phyloP scores from a whole-genome alignment of 352 stramenopile species.

The Pythium dissimile region DNA sequence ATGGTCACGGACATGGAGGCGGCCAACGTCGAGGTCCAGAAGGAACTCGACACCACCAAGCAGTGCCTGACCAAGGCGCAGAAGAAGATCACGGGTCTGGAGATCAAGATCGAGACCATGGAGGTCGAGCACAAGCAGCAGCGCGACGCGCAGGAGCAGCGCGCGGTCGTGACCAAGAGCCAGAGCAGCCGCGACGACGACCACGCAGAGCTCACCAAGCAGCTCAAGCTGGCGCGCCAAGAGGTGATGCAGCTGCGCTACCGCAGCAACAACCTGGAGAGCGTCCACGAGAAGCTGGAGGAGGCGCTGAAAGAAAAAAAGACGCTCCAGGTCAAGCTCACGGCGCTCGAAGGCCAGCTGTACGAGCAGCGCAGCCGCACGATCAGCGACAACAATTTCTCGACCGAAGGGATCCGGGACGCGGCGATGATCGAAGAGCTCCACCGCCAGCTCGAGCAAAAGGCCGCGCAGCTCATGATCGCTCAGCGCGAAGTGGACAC shows the following conservation, averaged over 20 bases:
- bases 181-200: constrained; percentile 29
- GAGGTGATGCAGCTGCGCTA: constrained; percentile 84
- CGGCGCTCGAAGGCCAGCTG: constrained; percentile 66
- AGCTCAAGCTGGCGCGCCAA: constrained; percentile 73
- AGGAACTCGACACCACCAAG: constrained; percentile 24
- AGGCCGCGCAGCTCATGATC: constrained; percentile 44
- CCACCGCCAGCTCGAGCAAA: constrained; percentile 55
- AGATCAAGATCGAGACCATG: constrained; percentile 39
- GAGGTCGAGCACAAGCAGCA: constrained; percentile 22
- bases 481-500: constrained; percentile 48
- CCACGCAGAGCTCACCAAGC: constrained; percentile 59
- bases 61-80: constrained; percentile 30
- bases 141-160: constrained; percentile 14
- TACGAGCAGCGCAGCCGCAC: constrained; percentile 71
- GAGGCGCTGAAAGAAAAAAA: constrained; percentile 77
- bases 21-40: constrained; percentile 19
- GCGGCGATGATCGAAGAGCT: constrained; percentile 43
- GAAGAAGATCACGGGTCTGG: constrained; percentile 29
- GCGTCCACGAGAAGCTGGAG: constrained; percentile 61
- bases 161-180: constrained; percentile 27
- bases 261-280: constrained; percentile 76
- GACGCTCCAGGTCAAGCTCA: constrained; percentile 76
- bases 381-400: constrained; percentile 52
- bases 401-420: constrained; percentile 29
- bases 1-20: constrained; percentile 6